Conservation (phyloP, 139 green algal species). For the Chlorella sorokiniana region DNA sequence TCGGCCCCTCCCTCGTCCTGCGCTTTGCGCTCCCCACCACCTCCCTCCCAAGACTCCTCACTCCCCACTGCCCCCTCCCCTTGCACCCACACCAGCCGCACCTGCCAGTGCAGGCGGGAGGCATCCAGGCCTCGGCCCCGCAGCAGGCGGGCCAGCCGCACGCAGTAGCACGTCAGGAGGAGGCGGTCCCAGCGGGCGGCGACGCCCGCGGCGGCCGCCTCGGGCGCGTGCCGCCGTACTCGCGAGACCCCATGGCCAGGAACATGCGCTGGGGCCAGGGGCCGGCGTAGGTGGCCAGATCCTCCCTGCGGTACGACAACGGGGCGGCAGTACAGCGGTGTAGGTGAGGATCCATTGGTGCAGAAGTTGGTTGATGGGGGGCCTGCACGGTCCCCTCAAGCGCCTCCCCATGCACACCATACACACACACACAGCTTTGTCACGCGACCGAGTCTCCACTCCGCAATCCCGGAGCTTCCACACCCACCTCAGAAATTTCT, state of each 20-base stretch:
- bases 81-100: neutral
- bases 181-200: slow-evolving; percentile 8
- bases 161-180: slow-evolving; percentile 18
- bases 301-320: slow-evolving; percentile 28
- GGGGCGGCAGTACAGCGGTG: neutral
- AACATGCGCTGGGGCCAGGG: slow-evolving; percentile 48
- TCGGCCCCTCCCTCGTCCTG: too few species aligned
- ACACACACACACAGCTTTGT: neutral
- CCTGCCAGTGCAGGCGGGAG: slow-evolving; percentile 7
- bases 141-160: slow-evolving; percentile 8
- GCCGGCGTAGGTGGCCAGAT: slow-evolving; percentile 13
- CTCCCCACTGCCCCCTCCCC: neutral
- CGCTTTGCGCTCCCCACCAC: too few species aligned
- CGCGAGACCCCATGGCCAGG: slow-evolving; percentile 44
- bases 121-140: slow-evolving; percentile 5
- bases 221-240: neutral
- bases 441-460: neutral
- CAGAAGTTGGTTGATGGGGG: neutral
- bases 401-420: neutral
- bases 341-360: neutral
- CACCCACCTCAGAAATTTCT: slow-evolving; percentile 37
- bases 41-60: neutral
- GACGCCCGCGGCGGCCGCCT: neutral
- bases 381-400: neutral
- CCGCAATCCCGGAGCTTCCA: neutral